Evolutionary conservation across 139 green algal genomes (phyloP), one percentile per base, ranked within the genome.

Genomic region (Micractinium conductrix): DNA sequence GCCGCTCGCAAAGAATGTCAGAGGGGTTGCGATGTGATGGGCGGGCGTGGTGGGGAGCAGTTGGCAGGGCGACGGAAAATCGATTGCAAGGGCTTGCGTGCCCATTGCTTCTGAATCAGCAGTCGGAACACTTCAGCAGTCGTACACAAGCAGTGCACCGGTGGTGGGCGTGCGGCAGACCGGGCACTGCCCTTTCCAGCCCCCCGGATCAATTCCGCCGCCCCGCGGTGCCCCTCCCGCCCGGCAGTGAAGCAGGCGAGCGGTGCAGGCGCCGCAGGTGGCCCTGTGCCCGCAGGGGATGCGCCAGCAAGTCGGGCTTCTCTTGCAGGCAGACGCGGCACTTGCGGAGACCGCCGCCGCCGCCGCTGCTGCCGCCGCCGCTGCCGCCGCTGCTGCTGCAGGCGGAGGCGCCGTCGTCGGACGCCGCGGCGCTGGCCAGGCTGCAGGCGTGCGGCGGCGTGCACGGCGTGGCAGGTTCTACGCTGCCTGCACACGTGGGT

Each of bases 261-360:
- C 42, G 28, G 35, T 48, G 70, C 70, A 78, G 2, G 28, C 1
- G 2, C 28, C 28, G 42, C 70, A 78, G 0, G 70, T 45, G 26
- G 14, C 44, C 42, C 70, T 53, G 43, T 78, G 70, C 19, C 70
- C 70, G 43, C 70, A 78, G 28, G 70, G 70, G 21, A 78, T 58
- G 70, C 10, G 70, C 70, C 30, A 78, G 70, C 28, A 78, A 28
- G 28, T 40, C 26, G 2, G 33, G 42, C 8, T 6, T 28, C 12
- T 40, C 30, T 5, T 78, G 28, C 28, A 78, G 43, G 70, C 70
- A 78, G 28, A 78, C 70, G 1, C 70, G 30, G 70, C 70, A 78
- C 42, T 37, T 53, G 70, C 28, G 42, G 33, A 42, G 65, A 16
- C 35, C 35, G 35, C 16, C 19, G 35, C 33, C 33, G 35, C 65